phyloP scores from a whole-genome alignment of 2,329 filamentous ascomycete species.

The Colletotrichum camelliae region DNA sequence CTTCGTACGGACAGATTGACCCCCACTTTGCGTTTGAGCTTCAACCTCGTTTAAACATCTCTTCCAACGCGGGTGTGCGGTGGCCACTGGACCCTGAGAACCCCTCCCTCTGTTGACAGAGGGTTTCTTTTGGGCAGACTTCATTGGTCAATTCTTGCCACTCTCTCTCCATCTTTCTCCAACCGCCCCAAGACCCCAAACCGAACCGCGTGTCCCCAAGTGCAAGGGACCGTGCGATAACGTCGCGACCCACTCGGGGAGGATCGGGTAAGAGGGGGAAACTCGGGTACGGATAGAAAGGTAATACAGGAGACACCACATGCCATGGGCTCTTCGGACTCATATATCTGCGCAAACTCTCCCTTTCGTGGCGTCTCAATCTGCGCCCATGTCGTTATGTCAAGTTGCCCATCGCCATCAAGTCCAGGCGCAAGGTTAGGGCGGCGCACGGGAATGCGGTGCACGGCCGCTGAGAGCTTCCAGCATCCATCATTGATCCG shows the following conservation, averaged over 20 bases:
- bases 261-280: background rate
- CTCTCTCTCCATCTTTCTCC: slow-evolving; percentile 1
- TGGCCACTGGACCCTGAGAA: slow-evolving; percentile 2
- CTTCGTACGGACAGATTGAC: background rate
- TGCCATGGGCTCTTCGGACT: background rate
- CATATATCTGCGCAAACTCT: background rate
- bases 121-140: background rate
- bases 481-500: background rate
- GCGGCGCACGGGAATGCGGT: background rate
- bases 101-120: background rate
- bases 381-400: background rate
- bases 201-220: background rate
- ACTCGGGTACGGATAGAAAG: background rate
- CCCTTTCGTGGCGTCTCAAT: background rate
- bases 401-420: background rate
- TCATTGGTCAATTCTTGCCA: background rate
- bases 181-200: background rate
- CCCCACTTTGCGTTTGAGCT: slow-evolving; percentile 15
- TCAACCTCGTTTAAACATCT: slow-evolving; percentile 1
- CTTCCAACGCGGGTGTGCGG: background rate
- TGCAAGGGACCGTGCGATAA: slow-evolving; percentile 9
- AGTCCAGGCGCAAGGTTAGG: background rate
- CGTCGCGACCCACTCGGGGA: slow-evolving; percentile 1
- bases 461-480: background rate
- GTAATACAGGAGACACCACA: background rate